Evolutionary conservation across 2,329 filamentous ascomycete genomes (phyloP), one percentile per base, ranked within the genome.

Genomic region (Nannizzia gypsea): DNA sequence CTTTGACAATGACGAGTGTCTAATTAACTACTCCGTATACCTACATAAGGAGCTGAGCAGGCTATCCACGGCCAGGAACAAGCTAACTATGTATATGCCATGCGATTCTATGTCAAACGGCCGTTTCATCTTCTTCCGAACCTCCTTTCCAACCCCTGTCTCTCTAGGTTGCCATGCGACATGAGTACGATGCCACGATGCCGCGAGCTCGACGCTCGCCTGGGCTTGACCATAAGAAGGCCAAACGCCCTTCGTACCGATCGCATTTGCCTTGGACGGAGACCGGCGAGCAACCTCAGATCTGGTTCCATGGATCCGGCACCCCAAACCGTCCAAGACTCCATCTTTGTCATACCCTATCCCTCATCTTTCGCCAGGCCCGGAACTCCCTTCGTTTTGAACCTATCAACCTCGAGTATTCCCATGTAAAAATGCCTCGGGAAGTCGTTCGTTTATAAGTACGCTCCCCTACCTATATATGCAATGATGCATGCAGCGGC

Each of bases 221-320:
- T n/a, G n/a, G n/a, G n/a, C n/a, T n/a, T n/a, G 6, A 34, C 31
- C n/a, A n/a, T 34, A 34, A 34, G 31, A 6, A 11, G 11, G 31
- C 31, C 31, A 34, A 34, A 34, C 44, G 24, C 44, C 24, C 44
- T 17, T 17, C n/a, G 50, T 36, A 8, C 50, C 26, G 50, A 54
- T 34, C 50, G 26, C 26, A 54, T 54, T 26, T 54, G 50, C 50
- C 50, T 54, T 54, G 50, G 15, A 26, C 22, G 50, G 50, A 26
- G 50, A 6, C 24, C 9, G 17, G 6, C 6, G 28, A 54, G 50
- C 11, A 34, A 34, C 26, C 15, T n/a, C 15, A n/a, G 13, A n/a
- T 24, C 26, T 34, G 50, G 50, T 54, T 54, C 50, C 50, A 54
- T 54, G 50, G 50, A 34, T 54, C 50, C 50, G 26, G 50, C 50